Conservation (phyloP, 805 yeast species). For the Ogataea ramenticola region DNA sequence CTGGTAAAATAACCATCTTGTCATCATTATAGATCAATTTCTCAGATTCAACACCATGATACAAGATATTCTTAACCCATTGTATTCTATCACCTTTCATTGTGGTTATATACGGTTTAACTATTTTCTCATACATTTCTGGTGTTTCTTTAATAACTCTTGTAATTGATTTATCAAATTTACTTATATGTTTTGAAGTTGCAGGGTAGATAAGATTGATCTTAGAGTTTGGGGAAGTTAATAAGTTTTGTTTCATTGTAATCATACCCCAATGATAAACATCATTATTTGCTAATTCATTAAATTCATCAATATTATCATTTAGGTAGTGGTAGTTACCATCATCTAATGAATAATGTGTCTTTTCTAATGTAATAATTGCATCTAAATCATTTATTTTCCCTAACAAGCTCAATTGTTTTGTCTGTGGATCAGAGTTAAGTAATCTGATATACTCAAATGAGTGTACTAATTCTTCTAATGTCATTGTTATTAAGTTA, state of each 20-base stretch:
- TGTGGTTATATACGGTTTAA: constrained; percentile 67
- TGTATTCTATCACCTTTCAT: constrained; percentile 72
- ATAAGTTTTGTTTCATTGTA: constrained; percentile 34
- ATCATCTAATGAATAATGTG: constrained; percentile 42
- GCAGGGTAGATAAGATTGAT: constrained; percentile 84
- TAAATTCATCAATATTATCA: constrained; percentile 17
- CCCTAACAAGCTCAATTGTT: constrained; percentile 64
- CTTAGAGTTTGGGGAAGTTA: constrained; percentile 52
- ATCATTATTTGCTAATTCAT: constrained; percentile 61
- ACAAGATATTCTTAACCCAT: constrained; percentile 86
- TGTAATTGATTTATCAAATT: constrained; percentile 53
- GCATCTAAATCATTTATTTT: constrained; percentile 53
- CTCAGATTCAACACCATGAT: constrained; percentile 79
- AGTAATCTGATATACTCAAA: constrained; percentile 45
- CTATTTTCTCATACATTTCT: constrained; percentile 51
- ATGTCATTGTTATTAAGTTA: constrained; percentile 5
- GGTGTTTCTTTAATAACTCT: constrained; percentile 79
- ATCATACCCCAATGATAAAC: constrained; percentile 78
- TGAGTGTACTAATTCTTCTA: constrained; percentile 23
- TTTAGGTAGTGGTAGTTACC: not conserved
- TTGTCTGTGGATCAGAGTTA: constrained; percentile 57
- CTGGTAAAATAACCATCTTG: constrained; percentile 75
- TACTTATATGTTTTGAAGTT: constrained; percentile 72
- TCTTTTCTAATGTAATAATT: constrained; percentile 64
- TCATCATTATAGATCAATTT: constrained; percentile 65